phyloP scores from a whole-genome alignment of 352 stramenopile genomes.

The Plasmopara viticola region DNA sequence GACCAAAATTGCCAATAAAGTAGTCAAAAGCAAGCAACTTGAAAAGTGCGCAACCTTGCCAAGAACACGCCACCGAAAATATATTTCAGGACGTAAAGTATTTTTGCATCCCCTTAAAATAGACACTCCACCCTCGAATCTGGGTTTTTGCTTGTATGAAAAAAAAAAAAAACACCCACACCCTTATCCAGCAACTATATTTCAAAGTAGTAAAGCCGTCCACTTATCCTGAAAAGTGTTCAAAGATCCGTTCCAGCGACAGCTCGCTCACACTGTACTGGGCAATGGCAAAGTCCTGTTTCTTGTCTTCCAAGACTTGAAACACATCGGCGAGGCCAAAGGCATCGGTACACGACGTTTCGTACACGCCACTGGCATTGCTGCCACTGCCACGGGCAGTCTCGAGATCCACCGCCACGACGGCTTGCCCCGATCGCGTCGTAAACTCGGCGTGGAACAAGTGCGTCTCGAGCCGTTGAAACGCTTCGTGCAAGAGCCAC shows the following conservation, averaged over 20 bases:
- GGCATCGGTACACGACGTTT: slow-evolving; percentile 54
- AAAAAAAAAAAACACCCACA: too few relatives aligned
- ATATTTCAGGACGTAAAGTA: too few relatives aligned
- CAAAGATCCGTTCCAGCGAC: slow-evolving; percentile 91
- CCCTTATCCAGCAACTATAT: too few relatives aligned
- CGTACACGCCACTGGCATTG: slow-evolving; percentile 55
- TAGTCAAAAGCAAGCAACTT: too few relatives aligned
- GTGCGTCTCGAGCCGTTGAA: slow-evolving; percentile 45
- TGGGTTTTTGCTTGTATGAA: too few relatives aligned
- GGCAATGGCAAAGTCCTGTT: slow-evolving; percentile 61
- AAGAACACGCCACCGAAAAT: too few relatives aligned
- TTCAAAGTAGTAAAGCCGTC: too few relatives aligned
- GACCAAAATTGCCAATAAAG: background rate
- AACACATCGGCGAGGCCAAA: slow-evolving; percentile 81
- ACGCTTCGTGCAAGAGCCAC: slow-evolving; percentile 69
- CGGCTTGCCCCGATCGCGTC: slow-evolving; percentile 32
- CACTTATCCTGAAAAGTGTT: slow-evolving; percentile 75
- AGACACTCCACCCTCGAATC: too few relatives aligned
- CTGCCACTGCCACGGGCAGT: slow-evolving; percentile 43
- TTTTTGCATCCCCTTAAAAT: too few relatives aligned
- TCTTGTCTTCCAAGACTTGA: slow-evolving; percentile 65
- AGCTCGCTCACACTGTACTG: slow-evolving; percentile 90
- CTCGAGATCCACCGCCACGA: slow-evolving; percentile 42
- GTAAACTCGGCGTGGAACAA: slow-evolving; percentile 48
- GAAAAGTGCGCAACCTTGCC: too few relatives aligned